A percentile compares a stretch with the other conserved stretches of the same genome.
Conservation (phyloP, 768 basidiomycete genomes). For the Lactarius pseudohatsudake region DNA sequence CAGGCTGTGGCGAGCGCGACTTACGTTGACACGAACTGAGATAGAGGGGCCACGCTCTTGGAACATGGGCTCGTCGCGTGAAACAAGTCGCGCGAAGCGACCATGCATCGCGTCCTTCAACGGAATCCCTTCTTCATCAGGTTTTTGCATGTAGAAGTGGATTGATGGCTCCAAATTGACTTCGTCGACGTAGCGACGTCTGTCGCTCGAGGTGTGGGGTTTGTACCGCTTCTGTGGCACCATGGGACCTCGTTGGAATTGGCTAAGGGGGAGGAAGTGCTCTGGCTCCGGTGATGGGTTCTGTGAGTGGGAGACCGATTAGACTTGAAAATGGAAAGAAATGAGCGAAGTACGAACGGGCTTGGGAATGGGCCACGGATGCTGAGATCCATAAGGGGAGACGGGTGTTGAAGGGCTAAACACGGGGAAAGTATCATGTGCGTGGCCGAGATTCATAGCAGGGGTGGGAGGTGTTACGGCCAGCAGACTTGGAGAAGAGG, state of each 20-base stretch:
- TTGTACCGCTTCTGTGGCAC: conserved; percentile 72
- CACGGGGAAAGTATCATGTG: conserved; percentile 1
- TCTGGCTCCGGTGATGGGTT: conserved; percentile 19
- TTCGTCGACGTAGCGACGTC: conserved; percentile 73
- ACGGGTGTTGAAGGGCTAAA: conserved; percentile 12
- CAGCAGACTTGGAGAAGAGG: conserved; percentile 21
- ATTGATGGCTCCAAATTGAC: conserved; percentile 63
- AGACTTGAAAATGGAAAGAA: background rate
- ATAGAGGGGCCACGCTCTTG: conserved; percentile 74
- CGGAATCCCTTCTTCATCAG: conserved; percentile 58
- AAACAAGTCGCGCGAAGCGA: conserved; percentile 52
- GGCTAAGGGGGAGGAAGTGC: conserved; percentile 21
- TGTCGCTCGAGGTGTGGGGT: conserved; percentile 75
- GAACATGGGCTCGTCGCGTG: conserved; percentile 68
- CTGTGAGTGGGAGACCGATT: background rate
- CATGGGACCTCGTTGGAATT: conserved; percentile 39
- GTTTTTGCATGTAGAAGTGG: conserved; percentile 55
- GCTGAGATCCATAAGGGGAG: conserved; percentile 17
- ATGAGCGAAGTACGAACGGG: conserved; percentile 2
- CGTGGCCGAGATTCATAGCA: background rate
- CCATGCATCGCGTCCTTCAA: conserved; percentile 64
- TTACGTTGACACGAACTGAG: conserved; percentile 73
- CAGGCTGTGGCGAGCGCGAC: conserved; percentile 28
- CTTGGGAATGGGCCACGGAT: conserved; percentile 4
- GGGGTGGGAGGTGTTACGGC: conserved; percentile 25